phyloP scores from a whole-genome alignment of 805 yeast species.

The Blastobotrys terrestris region DNA sequence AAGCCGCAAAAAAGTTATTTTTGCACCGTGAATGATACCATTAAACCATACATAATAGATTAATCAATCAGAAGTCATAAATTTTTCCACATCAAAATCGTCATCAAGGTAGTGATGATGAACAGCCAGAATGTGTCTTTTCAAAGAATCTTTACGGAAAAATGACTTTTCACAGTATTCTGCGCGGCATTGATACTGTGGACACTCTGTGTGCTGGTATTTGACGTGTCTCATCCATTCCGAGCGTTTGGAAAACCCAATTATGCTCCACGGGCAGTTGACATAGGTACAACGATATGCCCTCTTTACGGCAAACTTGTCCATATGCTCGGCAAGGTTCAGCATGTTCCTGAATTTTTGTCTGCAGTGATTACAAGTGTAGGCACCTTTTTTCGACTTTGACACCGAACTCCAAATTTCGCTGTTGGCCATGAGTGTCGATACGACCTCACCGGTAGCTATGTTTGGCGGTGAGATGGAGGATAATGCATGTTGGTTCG shows the following conservation, averaged over 20 bases:
- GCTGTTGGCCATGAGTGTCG: not conserved
- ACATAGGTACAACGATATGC: conserved; percentile 31
- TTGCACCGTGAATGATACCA: too few species aligned
- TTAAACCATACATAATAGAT: too few species aligned
- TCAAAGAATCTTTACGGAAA: conserved; percentile 30
- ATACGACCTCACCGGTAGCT: not conserved
- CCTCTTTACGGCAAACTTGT: conserved; percentile 28
- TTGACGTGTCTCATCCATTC: conserved; percentile 34
- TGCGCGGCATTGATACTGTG: conserved; percentile 18
- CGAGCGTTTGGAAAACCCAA: conserved; percentile 35
- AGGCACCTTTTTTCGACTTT: conserved; percentile 35
- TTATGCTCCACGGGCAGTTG: conserved; percentile 38
- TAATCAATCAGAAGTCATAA: not conserved
- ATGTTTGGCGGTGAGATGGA: not conserved
- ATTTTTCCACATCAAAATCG: not conserved
- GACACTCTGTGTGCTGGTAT: conserved; percentile 22
- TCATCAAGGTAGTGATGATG: conserved; percentile 17
- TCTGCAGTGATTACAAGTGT: conserved; percentile 36
- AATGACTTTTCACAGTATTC: conserved; percentile 22
- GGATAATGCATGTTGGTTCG: conserved; percentile 1
- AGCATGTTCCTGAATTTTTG: conserved; percentile 28
- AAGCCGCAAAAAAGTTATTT: too few species aligned
- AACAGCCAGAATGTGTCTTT: conserved; percentile 32
- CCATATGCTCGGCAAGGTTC: conserved; percentile 35
- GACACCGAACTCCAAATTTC: conserved; percentile 16